Base-by-base conservation (phyloP, 148 eudicot species). In the Nepenthes mirabilis region DNA sequence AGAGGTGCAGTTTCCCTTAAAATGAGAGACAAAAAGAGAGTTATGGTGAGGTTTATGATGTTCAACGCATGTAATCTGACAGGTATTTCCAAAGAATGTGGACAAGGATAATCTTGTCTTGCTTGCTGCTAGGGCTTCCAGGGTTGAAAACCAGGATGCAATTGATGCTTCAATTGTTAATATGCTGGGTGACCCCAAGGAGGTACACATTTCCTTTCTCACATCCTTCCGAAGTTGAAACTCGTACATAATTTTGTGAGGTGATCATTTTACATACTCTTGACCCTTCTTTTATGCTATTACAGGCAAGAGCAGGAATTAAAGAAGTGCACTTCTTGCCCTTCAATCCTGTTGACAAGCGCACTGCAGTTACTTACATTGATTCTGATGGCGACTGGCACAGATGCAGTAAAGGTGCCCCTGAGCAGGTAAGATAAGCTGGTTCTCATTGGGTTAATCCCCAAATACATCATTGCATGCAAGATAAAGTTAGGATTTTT, bases 401-500 rank as follows among this genome's bases (percentile, higher is more conserved):
- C 59, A 79, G 95, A 59, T 61, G 69, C 55, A 84, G 90, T 77
- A 87, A 87, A 77, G 95, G 95, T 74, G 90, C 95, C 51, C 95
- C 95, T 36, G 95, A 87, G 57, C 82, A 87, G 77, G 95, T 87
- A 75, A 40, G 45, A 40, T 40, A 40, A 40, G 45, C 8, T 40
- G 8, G 45, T 40, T 8, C 4, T 40, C 45, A 40, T 0, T 40
- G 4, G 9, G 56, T 33, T 13, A 7, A 33, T 35, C 43, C 32
- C 9, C 50, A 47, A 6, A 6, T 12, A 6, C n/a, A 59, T 51
- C 14, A 9, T 40, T 40, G 45, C 45, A 4, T 40, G 8, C 8
- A 3, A 40, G 45, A 40, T 4, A 3, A 40, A 40, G 6, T 40
- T 8, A 40, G 45, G 4, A 1, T 40, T 40, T 23, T 23, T 23